Evolutionary conservation across 352 stramenopile genomes (phyloP).

Genomic region (Globisporangium alternatum): DNA sequence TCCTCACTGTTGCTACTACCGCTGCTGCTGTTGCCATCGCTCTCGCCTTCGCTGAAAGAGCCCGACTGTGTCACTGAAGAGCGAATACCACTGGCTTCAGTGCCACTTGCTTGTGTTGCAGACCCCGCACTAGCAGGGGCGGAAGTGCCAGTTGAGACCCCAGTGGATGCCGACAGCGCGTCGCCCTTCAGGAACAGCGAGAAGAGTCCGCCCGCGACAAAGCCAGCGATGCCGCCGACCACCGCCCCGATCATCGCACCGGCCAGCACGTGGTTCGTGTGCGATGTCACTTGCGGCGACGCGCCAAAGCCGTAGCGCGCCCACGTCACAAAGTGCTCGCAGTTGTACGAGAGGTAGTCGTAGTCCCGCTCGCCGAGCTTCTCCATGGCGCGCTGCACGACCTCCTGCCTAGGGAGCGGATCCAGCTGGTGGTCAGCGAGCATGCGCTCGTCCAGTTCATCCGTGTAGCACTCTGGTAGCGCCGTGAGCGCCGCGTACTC

Average conservation of each 20-base stretch:
- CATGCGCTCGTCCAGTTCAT: conserved; percentile 55
- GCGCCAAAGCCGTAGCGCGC: conserved; percentile 50
- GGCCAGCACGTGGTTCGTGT: conserved; percentile 58
- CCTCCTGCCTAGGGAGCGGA: conserved; percentile 39
- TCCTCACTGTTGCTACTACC: neutral
- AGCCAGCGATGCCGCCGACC: conserved; percentile 53
- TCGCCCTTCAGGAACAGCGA: conserved; percentile 64
- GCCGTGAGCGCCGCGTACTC: conserved; percentile 6
- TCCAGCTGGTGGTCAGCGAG: conserved; percentile 31
- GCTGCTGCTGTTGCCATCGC: conserved; percentile 10
- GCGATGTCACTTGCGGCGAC: conserved; percentile 55
- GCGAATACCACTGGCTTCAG: neutral
- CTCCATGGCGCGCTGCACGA: conserved; percentile 41
- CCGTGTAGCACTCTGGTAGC: conserved; percentile 36
- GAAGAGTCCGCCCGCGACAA: conserved; percentile 55
- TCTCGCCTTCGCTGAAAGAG: conserved; percentile 7
- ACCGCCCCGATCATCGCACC: conserved; percentile 57
- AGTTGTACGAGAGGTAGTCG: conserved; percentile 56
- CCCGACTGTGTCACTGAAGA: neutral
- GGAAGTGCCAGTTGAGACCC: conserved; percentile 4
- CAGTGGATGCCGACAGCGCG: conserved; percentile 42
- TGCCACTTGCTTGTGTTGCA: neutral
- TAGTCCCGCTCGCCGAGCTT: conserved; percentile 56
- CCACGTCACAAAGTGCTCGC: conserved; percentile 81
- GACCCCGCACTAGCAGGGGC: conserved; percentile 9